Evolutionary conservation across 2,329 filamentous ascomycete genomes (phyloP), one percentile per base, ranked within the genome.

Genomic region (Chaetomium sp.): DNA sequence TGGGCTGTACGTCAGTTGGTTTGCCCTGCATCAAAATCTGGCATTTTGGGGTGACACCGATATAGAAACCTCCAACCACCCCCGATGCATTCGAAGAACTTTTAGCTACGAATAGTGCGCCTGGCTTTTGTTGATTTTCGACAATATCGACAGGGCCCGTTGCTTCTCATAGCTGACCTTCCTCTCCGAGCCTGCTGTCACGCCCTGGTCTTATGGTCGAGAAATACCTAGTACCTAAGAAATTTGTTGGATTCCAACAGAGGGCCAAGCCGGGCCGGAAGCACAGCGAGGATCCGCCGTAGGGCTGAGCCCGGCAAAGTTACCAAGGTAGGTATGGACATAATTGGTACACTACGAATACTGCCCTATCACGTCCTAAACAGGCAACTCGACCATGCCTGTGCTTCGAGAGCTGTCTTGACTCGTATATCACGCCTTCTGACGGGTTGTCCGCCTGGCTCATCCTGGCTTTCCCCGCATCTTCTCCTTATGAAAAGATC

Each of bases 31-130:
- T 50, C 10, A 29, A 47, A 21, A 50, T 59, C 58, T 16, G 49
- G 58, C 58, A 60, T 60, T 60, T 60, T 53, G 49, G 49, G 58
- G 58, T 54, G 23, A 45, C 58, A 54, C 58, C 3, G 35, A 16
- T 13, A 7, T 13, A 10, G 3, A 29, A 50, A 33, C 25, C 21
- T 3, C 45, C 45, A 47, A 47, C 45, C 19, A 12, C 42, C 42
- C 6, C 45, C 19, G 19, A 23, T 47, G n/a, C 38, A n/a, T 45
- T 12, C 10, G 33, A 35, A 35, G 9, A 35, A 35, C 9, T 35
- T 13, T 13, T 2, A 35, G 33, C 33, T 35, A 35, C 33, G 33
- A 35, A 35, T 35, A 35, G 10, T 35, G 9, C 13, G 13, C 38
- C 38, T n/a, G 19, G 16, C 16, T 42, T 42, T 42, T 42, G 38